Base-by-base conservation (phyloP, 495 filamentous ascomycete genomes). In the Aspergillus bridgeri region DNA sequence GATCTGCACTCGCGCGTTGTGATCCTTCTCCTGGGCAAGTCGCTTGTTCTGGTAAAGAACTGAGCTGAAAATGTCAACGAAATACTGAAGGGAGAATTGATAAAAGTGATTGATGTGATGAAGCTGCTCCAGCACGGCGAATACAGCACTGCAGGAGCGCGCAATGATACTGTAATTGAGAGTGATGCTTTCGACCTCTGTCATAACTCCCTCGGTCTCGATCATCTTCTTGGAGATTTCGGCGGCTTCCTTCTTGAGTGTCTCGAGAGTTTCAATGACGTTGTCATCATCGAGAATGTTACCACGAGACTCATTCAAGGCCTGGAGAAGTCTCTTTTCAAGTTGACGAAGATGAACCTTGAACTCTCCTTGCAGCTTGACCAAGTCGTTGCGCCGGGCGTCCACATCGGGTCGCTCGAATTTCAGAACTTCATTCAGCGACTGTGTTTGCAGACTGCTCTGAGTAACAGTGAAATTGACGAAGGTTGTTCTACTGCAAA, bases 391-490 rank as follows among this genome's bases (percentile, higher is more conserved):
- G 48, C 94, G 87, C 55, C 93, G 83, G 74, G 96, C 89, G 68
- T 99, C 94, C n/a, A 99, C 92, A 75, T 99, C 94, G 22, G 95
- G 92, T 48, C 95, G 85, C 79, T 99, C 94, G 44, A 90, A 95
- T 69, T 97, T 98, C 64, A 99, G 79, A 20, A 97, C 92, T 56
- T 98, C 91, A 61, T 96, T 96, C 60, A 99, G 79, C 3, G 93
- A 96, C 76, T 98, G 94, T 11, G 94, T 97, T 72, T 96, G 93
- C 67, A 99, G 80, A 79, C 93, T 97, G 81, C 94, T 97, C 70
- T 97, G 93, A 7, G 94, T 99, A 54, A 99, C 92, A 2, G 94
- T 98, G 65, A 99, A 99, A 72, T 99, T 99, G 80, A 99, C 94
- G 72, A 99, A 95, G 0, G 94, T 99, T 13, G 94, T 97, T 56